Conservation (phyloP, 805 yeast genomes). For the Gaillardinia entomophila region DNA sequence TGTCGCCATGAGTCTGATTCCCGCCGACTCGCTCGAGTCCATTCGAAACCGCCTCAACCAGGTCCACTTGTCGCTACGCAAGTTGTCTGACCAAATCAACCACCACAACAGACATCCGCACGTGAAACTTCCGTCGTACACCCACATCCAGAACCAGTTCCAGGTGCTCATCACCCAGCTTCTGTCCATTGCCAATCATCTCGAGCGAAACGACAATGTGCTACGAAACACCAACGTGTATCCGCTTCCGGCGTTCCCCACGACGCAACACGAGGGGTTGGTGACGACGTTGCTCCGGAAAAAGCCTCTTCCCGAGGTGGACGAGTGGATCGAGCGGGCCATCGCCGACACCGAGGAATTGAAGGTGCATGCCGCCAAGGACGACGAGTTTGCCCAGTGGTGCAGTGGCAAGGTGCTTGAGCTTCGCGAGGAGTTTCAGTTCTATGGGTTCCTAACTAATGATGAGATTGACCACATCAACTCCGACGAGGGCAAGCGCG, state of each 20-base stretch:
- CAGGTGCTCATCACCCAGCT: slow-evolving; percentile 80
- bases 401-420: slow-evolving; percentile 52
- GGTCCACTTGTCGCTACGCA: slow-evolving; percentile 35
- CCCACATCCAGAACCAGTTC: slow-evolving; percentile 76
- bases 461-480: slow-evolving; percentile 30
- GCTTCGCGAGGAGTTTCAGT: slow-evolving; percentile 50
- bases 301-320: slow-evolving; percentile 86
- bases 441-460: slow-evolving; percentile 55
- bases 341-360: slow-evolving; percentile 10
- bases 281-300: slow-evolving; percentile 81
- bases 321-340: slow-evolving; percentile 62
- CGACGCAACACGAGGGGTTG: slow-evolving; percentile 76
- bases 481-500: slow-evolving; percentile 27
- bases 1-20: slow-evolving; percentile 9
- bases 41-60: slow-evolving; percentile 37
- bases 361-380: slow-evolving; percentile 27
- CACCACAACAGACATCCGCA: slow-evolving; percentile 30
- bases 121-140: slow-evolving; percentile 42
- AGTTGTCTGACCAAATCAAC: slow-evolving; percentile 31
- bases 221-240: slow-evolving; percentile 68
- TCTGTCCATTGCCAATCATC: slow-evolving; percentile 64
- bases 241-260: slow-evolving; percentile 82
- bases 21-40: slow-evolving; percentile 34
- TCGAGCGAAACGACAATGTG: slow-evolving; percentile 54
- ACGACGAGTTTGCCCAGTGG: slow-evolving; percentile 67